Evolutionary conservation across 1,284 basidiomycete genomes (phyloP).

Genomic region (Microbotryomycetes sp.): DNA sequence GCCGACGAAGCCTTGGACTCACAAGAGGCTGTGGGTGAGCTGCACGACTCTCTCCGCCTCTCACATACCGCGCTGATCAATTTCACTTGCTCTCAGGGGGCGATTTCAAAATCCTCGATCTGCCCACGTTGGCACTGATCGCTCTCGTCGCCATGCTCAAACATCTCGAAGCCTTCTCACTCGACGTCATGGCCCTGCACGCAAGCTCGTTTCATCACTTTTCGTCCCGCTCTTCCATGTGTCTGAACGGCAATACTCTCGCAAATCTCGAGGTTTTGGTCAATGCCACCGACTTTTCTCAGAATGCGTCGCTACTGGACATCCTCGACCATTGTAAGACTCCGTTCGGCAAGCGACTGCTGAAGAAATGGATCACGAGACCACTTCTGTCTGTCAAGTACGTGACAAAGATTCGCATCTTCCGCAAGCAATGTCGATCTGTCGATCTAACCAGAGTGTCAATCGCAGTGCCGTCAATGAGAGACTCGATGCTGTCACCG

Average conservation of each 20-base stretch:
- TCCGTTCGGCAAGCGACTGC: constrained; percentile 74
- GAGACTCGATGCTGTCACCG: constrained; percentile 75
- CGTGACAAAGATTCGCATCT: constrained; percentile 46
- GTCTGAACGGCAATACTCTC: constrained; percentile 80
- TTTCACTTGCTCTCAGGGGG: background rate
- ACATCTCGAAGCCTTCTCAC: constrained; percentile 67
- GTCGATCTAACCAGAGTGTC: background rate
- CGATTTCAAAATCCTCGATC: constrained; percentile 13
- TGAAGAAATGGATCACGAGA: constrained; percentile 78
- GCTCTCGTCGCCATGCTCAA: constrained; percentile 70
- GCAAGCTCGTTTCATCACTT: constrained; percentile 64
- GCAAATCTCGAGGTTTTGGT: constrained; percentile 85
- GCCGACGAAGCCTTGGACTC: background rate
- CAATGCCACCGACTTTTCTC: constrained; percentile 73
- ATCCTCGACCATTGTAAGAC: constrained; percentile 77
- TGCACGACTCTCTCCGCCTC: no score
- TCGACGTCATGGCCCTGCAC: constrained; percentile 68
- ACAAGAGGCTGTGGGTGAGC: background rate
- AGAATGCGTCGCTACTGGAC: constrained; percentile 74
- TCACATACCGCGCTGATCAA: no score
- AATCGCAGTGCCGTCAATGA: constrained; percentile 51
- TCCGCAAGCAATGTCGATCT: background rate
- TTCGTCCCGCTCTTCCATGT: constrained; percentile 72
- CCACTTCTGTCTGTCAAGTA: constrained; percentile 72
- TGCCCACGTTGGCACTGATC: constrained; percentile 51